These are phyloP conservation scores for Populus alba DNA, from an alignment of 345 rosid genomes.

Conservation along the genomic window DNA sequence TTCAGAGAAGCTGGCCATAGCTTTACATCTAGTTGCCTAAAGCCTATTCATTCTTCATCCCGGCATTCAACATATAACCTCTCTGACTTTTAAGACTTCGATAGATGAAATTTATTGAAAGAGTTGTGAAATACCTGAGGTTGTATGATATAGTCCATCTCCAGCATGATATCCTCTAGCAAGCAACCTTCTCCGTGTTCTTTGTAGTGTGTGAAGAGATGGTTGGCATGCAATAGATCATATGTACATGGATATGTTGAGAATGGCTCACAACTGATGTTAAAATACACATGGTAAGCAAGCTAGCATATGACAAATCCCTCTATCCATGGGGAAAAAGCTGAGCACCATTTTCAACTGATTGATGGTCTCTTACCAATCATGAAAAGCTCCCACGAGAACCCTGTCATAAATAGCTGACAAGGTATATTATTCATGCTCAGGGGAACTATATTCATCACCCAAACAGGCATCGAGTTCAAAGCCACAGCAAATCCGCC, in stretches of 20 bases:
- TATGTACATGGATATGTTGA: conserved; percentile 92
- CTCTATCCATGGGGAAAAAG: conserved; percentile 1
- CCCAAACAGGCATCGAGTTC: conserved; percentile 70
- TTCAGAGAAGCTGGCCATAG: background rate
- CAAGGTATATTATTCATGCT: conserved; percentile 69
- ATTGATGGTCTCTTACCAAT: conserved; percentile 58
- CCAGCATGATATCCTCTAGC: conserved; percentile 81
- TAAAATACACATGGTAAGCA: conserved; percentile 1
- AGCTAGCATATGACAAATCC: background rate
- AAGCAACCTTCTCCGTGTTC: conserved; percentile 55
- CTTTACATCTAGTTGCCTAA: background rate
- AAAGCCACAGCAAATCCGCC: conserved; percentile 83
- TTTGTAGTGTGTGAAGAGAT: conserved; percentile 59
- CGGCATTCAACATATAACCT: background rate
- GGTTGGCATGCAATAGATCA: conserved; percentile 74
- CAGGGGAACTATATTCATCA: conserved; percentile 83
- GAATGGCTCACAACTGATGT: conserved; percentile 84
- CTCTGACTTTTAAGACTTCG: background rate
- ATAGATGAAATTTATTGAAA: background rate
- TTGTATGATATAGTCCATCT: conserved; percentile 83
- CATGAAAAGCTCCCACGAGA: conserved; percentile 74
- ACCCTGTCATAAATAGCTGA: conserved; percentile 74
- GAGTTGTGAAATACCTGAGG: conserved; percentile 55
- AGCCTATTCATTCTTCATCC: conserved; percentile 1
- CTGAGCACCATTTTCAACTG: background rate